A percentile compares a stretch with the other conserved stretches of the same genome.
Conservation (phyloP, 2,329 filamentous ascomycete genomes). For the Mariannaea sp. region DNA sequence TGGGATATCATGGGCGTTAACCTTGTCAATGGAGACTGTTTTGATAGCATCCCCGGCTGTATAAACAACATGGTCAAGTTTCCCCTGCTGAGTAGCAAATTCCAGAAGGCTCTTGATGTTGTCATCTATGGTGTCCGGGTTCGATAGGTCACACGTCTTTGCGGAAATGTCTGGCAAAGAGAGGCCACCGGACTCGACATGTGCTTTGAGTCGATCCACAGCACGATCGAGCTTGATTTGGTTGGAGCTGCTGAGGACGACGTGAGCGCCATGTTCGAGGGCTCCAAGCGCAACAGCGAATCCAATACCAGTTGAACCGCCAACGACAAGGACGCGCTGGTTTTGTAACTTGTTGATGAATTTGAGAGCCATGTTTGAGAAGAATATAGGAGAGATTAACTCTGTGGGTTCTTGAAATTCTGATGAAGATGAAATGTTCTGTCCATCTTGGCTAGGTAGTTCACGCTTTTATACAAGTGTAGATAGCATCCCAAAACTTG, state of each 20-base stretch:
- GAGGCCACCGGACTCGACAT: conserved; percentile 44
- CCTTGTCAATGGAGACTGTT: conserved; percentile 45
- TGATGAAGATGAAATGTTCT: background rate
- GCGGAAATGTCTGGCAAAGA: conserved; percentile 33
- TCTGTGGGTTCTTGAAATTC: background rate
- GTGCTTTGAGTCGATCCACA: conserved; percentile 46
- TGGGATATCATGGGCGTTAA: conserved; percentile 47
- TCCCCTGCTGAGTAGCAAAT: conserved; percentile 49
- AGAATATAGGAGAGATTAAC: no score
- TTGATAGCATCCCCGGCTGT: conserved; percentile 56
- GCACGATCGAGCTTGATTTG: conserved; percentile 53
- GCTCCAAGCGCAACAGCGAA: conserved; percentile 62
- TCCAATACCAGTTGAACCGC: conserved; percentile 67
- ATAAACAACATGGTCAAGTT: conserved; percentile 62
- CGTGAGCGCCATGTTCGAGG: conserved; percentile 58
- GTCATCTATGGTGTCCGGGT: conserved; percentile 39
- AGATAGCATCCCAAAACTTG: no score
- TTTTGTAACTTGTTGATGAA: conserved; percentile 43
- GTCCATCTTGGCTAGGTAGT: background rate
- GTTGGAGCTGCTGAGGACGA: conserved; percentile 65
- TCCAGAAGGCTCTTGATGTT: conserved; percentile 54
- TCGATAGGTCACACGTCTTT: conserved; percentile 32
- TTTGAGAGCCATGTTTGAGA: conserved; percentile 32
- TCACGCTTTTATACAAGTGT: background rate
- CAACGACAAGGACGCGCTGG: conserved; percentile 61